Evolutionary conservation across 2,329 filamentous ascomycete species (phyloP), one percentile per base, ranked within the genome.

Genomic region (Exophiala alcalophila): DNA sequence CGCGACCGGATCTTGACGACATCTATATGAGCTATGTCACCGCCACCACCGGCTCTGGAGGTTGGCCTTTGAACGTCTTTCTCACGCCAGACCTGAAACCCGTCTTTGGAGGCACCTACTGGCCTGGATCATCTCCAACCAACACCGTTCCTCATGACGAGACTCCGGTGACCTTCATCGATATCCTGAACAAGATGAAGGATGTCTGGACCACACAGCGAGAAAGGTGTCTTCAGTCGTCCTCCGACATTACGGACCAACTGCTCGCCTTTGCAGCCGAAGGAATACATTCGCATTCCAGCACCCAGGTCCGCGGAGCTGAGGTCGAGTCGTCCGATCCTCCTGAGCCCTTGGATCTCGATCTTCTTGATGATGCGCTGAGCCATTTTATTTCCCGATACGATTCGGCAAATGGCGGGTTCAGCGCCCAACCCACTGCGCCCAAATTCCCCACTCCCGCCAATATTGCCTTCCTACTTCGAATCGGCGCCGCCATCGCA

Each of bases 1-100:
- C 95, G 66, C 81, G 91, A 18, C 91, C 91, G 6, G 90, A 97
- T 61, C 81, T 97, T 52, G 92, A 98, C 61, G 82, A 86, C 49
- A 90, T 97, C 53, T 97, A 97, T 65, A 96, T 96, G 88, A 95
- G 95, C 69, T 98, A 95, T 64, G 84, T 95, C 27, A 89, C 96
- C 63, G 91, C 91, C 1, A 91, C 92, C 8, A 94, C 85, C 45
- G 89, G 86, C 14, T 83, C 80, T 2, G 91, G 89, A 7, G 92
- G 92, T 26, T 97, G 92, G 90, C 92, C 92, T 1, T 69, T 97
- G 48, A 97, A 96, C 60, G 83, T 95, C n/a, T 97, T 98, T 62
- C 76, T 97, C 20, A 98, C 92, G 0, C 89, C 92, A 1, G 83
- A 94, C 55, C 76, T 97, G 18, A 84, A 95, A 59, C 92, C 92